A percentile compares a stretch with the other conserved stretches of the same genome.
phyloP scores from a whole-genome alignment of 2,329 filamentous ascomycete species.

The Penicillium aurantiogriseum region DNA sequence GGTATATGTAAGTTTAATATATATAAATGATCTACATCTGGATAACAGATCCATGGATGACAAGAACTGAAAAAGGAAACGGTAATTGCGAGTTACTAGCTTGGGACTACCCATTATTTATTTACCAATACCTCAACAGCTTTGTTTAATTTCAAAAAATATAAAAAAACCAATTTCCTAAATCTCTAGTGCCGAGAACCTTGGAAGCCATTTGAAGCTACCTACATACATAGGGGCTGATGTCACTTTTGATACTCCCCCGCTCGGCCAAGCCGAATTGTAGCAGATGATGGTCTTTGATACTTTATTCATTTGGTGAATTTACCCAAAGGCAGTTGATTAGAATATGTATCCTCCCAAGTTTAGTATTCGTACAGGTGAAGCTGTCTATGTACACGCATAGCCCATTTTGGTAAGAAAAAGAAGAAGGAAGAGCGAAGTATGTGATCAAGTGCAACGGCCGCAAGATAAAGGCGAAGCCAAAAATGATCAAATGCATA shows the following conservation, averaged over 20 bases:
- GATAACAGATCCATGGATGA: background rate
- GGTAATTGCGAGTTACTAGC: background rate
- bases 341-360: background rate
- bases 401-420: background rate
- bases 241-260: background rate
- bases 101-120: background rate
- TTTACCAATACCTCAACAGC: background rate
- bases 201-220: background rate
- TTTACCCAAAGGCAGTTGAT: background rate
- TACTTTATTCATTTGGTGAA: background rate
- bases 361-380: background rate
- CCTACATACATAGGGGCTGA: background rate
- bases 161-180: too few relatives aligned
- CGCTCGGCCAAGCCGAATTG: slow-evolving; percentile 1
- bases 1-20: background rate
- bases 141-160: background rate
- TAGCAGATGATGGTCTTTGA: background rate
- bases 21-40: background rate
- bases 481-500: background rate
- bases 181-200: background rate
- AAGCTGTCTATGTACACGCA: background rate
- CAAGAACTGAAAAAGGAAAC: background rate
- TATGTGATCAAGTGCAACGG: background rate
- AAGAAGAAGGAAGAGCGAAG: background rate
- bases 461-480: background rate